Evolutionary conservation across 257 asterid genomes (phyloP).

Genomic region (Solanum habrochaites): DNA sequence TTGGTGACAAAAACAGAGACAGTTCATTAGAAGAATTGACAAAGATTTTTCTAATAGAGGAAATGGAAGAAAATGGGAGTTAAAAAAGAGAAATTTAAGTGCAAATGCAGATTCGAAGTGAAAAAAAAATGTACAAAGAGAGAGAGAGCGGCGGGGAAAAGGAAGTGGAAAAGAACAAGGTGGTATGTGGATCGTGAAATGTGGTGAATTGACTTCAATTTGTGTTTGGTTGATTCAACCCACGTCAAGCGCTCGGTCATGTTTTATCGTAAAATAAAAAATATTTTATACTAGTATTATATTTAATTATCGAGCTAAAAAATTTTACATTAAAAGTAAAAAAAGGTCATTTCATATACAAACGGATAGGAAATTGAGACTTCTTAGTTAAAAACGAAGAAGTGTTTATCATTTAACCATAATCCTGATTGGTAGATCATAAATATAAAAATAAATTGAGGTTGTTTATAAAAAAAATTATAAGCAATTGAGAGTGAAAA

Average conservation of each 20-base stretch:
- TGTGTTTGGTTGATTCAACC: not conserved
- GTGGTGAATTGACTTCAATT: not conserved
- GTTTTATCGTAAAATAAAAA: not conserved
- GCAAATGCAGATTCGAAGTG: not conserved
- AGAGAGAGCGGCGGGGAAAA: not conserved
- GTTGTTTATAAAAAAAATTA: not conserved
- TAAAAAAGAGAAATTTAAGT: not conserved
- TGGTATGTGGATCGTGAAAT: not conserved
- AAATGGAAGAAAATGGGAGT: not conserved
- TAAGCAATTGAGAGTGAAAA: not conserved
- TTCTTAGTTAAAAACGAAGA: fast-evolving
- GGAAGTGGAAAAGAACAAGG: not conserved
- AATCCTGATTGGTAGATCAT: too few relatives aligned
- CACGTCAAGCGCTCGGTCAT: not conserved
- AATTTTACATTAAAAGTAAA: fast-evolving
- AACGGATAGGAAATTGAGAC: fast-evolving
- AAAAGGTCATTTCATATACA: fast-evolving
- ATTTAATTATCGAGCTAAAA: fast-evolving
- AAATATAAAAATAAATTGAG: not conserved
- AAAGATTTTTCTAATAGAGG: not conserved
- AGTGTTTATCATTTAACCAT: fast-evolving
- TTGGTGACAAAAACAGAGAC: conserved; percentile 19
- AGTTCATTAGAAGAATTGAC: not conserved
- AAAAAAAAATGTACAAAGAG: not conserved
- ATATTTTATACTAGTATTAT: too few relatives aligned